Evolutionary conservation across 1,139 yeast species (phyloP), one percentile per base, ranked within the genome.

Genomic region (Meyerozyma sp.): DNA sequence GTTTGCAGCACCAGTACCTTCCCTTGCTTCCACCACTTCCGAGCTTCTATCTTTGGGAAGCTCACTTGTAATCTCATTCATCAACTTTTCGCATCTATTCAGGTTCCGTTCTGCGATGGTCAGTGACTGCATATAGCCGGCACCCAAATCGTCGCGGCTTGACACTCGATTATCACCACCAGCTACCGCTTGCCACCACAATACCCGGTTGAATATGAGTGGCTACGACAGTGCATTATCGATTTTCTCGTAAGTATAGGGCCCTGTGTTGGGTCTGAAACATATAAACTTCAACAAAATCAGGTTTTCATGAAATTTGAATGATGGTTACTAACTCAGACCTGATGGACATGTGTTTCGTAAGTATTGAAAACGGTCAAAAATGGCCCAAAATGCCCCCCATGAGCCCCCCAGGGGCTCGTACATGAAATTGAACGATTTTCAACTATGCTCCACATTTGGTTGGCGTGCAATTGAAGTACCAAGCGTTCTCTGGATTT

Each of bases 181-280:
- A 34, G 13, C 37, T 21, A 20, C 26, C 13, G 14, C 26, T 35
- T 25, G 36, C 41, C 27, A 27, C 39, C 35, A 42, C 20, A 8
- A 8, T 8, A 30, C 20, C 16, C 20, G 9, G 34, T 13, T 30
- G 21, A 42, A 51, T 42, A 88, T 93, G 98, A 88, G 97, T 77
- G 98, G 98, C 50, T 93, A 93, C 96, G 98, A 93, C 70, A 84
- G 98, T 79, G 98, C 98, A 49, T 80, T 93, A 60, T 91, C 98
- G 48, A 95, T 93, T 66, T 93, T 93, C 72, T 89, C 96, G 86
- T 85, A 81, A 59, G 91, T 81, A 37, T 8, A 9, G 13, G 6
- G 14, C 11, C 4, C 38, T 23, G 11, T 27, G 29, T 11, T 27
- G 29, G 7, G 8, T 4, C 23, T 21, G 23, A 4, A 21, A 21